Evolutionary conservation across 495 filamentous ascomycete species (phyloP), one percentile per base, ranked within the genome.

Genomic region (Aspergillus homomorphus): DNA sequence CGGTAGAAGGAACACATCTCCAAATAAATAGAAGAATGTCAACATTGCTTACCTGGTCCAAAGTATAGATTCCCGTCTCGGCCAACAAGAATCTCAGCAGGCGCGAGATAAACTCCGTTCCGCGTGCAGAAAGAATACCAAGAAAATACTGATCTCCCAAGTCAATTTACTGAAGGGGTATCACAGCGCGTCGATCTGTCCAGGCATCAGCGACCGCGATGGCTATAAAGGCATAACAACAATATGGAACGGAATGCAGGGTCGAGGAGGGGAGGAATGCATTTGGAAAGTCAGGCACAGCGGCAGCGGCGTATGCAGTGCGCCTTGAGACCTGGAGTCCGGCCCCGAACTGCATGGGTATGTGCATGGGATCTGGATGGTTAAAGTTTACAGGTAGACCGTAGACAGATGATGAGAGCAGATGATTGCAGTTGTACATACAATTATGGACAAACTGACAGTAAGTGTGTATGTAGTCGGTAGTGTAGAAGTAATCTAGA

Each of bases 161-260:
- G 51, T 50, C 54, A 57, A 61, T 28, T 38, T 52, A 38, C 53
- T 23, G 21, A 53, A 9, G n/a, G 33, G 20, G 60, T 57, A 61
- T 57, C 23, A 62, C 62, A 51, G 57, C 59, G 59, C 59, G 63
- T 53, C 28, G 57, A 65, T 62, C 63, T 65, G 41, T 18, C 16
- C 15, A n/a, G 53, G 33, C 6, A 45, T 65, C 22, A 65, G 57
- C 14, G 14, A 18, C 8, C 14, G 10, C 23, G 23, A 48, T 23
- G 48, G 53, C 43, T 57, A 52, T 54, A 43, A 44, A 51, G 18
- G 22, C 45, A 63, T 59, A 58, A 58, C 57, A 63, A 59, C 62
- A 46, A 60, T 9, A 49, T 51, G 56, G 22, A 21, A 61, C 60
- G 41, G 54, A 67, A 67, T 67, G 65, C 52, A 64, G 59, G 59